Percentiles rank a stretch among this genome's conserved stretches.
These are phyloP conservation scores for Diaporthe sp. DNA, from an alignment of 2,329 filamentous ascomycete species.

Conservation along the genomic window DNA sequence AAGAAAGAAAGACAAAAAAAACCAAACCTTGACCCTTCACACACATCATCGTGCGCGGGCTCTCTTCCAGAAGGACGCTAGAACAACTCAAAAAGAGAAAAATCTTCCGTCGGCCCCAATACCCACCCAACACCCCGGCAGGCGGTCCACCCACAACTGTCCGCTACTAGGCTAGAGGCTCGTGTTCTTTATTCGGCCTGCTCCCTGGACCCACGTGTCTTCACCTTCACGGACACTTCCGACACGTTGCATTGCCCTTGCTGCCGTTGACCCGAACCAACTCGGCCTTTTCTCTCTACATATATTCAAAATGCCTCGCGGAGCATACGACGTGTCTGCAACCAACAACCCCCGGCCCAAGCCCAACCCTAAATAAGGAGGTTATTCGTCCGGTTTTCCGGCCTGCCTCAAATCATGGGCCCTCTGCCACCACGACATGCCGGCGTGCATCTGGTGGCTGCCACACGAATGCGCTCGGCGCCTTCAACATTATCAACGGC, in stretches of 20 bases:
- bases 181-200: not conserved
- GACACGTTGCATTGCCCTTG: not conserved
- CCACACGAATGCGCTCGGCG: not conserved
- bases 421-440: not conserved
- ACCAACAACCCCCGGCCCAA: constrained; percentile 39
- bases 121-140: constrained; percentile 20
- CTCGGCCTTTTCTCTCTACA: not conserved
- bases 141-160: constrained; percentile 27
- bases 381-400: not conserved
- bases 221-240: not conserved
- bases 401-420: not conserved
- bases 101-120: constrained; percentile 19
- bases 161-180: not conserved
- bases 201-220: constrained; percentile 13
- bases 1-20: too few relatives aligned
- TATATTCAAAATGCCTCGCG: constrained; percentile 36
- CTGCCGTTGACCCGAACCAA: not conserved
- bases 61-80: constrained; percentile 37
- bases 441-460: not conserved
- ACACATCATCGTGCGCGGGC: not conserved
- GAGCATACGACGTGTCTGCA: constrained; percentile 39
- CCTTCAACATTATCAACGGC: not conserved
- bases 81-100: constrained; percentile 26
- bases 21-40: constrained; percentile 10
- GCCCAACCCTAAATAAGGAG: constrained; percentile 39